Conservation (phyloP, 176 grass and related monocot genomes). For the Lolium perenne region DNA sequence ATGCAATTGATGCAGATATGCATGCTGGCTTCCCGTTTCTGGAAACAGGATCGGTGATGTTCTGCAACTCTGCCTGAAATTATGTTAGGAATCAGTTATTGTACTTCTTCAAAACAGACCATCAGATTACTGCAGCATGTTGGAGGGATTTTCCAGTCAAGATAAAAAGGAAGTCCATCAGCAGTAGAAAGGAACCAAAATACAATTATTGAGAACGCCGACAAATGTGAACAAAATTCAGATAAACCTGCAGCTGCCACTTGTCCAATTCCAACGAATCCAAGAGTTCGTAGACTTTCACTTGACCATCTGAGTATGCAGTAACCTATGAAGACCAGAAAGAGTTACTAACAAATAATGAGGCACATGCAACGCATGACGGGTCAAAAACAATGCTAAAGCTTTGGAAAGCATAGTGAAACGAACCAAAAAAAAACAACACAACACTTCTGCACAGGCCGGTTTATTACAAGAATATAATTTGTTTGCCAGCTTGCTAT, state of each 20-base stretch:
- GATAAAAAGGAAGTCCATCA: conserved; percentile 20
- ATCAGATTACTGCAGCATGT: conserved; percentile 4
- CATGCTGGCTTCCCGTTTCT: conserved; percentile 72
- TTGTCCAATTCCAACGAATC: conserved; percentile 90
- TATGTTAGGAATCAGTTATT: conserved; percentile 15
- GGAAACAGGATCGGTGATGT: conserved; percentile 71
- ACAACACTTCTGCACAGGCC: neutral
- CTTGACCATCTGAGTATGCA: conserved; percentile 90
- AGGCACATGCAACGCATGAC: conserved; percentile 17
- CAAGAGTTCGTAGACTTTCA: conserved; percentile 87
- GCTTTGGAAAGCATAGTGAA: neutral
- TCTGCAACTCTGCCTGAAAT: conserved; percentile 93
- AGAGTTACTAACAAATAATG: conserved; percentile 34
- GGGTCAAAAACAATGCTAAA: conserved; percentile 35
- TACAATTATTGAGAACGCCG: neutral
- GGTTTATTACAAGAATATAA: conserved; percentile 2
- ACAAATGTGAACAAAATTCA: conserved; percentile 29
- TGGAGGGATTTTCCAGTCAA: neutral
- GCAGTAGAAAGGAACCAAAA: conserved; percentile 12
- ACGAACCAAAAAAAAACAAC: neutral
- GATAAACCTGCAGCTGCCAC: conserved; percentile 97
- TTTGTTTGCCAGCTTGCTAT: neutral
- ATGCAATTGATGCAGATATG: conserved; percentile 76
- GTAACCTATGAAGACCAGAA: conserved; percentile 61
- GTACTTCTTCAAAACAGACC: conserved; percentile 7